Base-by-base conservation (phyloP, 1,284 basidiomycete species). In the Coniophora puteana region DNA sequence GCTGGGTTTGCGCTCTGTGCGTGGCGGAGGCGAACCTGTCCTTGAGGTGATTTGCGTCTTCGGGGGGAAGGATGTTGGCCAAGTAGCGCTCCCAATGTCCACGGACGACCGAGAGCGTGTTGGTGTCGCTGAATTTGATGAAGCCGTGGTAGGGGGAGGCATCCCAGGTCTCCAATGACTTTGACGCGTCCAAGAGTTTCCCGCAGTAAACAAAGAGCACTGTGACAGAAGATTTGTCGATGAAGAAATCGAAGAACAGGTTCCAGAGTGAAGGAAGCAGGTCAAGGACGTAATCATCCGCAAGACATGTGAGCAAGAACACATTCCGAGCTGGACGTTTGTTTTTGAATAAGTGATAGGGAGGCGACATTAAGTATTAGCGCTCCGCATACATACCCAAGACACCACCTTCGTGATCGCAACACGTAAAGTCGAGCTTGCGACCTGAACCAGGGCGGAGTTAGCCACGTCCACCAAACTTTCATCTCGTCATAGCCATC, bases 381-480 rank as follows among this genome's bases (percentile, higher is more conserved):
- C n/a, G n/a, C n/a, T n/a, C n/a, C n/a, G n/a, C n/a, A n/a, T 10
- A 33, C 10, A 25, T 48, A 76, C 77, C 75, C 22, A 79, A 49
- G 2, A 78, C 54, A 0, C 66, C 76, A 2, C 76, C 71, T 20
- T 80, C 76, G 23, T 59, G 51, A 55, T 79, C 76, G 40, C 70
- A 72, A 43, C 76, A 79, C 3, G 76, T 78, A 41, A 78, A 67
- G 46, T 78, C 76, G 8, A 76, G 46, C 6, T n/a, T n/a, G n/a
- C n/a, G n/a, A n/a, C n/a, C n/a, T n/a, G n/a, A 51, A 40, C 20
- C 45, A 67, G 71, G 43, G 11, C 17, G 26, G 13, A 32, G n/a
- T n/a, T n/a, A n/a, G n/a, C n/a, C n/a, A n/a, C n/a, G n/a, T n/a
- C n/a, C n/a, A n/a, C n/a, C n/a, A n/a, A n/a, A n/a, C n/a, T n/a